Percentiles rank a stretch among this genome's conserved stretches.
Evolutionary conservation across 805 yeast genomes (phyloP).

Genomic region (Candida glaebosa): DNA sequence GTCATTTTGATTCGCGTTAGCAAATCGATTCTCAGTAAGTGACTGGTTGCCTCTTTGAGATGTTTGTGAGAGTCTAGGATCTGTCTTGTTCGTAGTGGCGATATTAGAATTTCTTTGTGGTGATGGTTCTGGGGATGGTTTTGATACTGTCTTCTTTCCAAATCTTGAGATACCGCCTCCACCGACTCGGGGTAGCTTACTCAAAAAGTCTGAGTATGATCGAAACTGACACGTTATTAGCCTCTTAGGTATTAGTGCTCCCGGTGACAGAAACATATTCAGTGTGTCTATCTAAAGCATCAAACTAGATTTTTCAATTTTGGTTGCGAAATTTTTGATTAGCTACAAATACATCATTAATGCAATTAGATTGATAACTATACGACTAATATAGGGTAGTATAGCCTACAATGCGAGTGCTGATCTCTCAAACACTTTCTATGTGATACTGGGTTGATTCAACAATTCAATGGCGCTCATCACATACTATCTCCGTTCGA

Average conservation of each 20-base stretch:
- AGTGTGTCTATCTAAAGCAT: not conserved
- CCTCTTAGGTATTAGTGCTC: not conserved
- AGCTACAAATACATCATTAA: not conserved
- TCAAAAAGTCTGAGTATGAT: slow-evolving; percentile 15
- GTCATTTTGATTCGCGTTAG: not conserved
- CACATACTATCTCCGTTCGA: slow-evolving; percentile 37
- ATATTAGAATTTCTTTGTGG: not conserved
- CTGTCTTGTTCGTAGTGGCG: not conserved
- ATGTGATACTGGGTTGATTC: no score
- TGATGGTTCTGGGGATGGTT: not conserved
- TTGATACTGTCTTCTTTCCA: slow-evolving; percentile 7
- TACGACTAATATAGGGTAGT: not conserved
- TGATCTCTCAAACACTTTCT: not conserved
- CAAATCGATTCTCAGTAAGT: not conserved
- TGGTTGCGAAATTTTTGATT: not conserved
- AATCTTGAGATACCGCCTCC: slow-evolving; percentile 19
- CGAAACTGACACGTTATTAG: not conserved
- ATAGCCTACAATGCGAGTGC: not conserved
- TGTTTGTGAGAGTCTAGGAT: not conserved
- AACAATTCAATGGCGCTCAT: not conserved
- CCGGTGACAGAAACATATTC: not conserved
- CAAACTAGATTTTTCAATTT: not conserved
- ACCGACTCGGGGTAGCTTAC: slow-evolving; percentile 26
- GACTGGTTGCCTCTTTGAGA: not conserved
- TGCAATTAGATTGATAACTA: not conserved